A percentile compares a stretch with the other conserved stretches of the same genome.
Conservation (phyloP, 805 yeast genomes). For the Starmera amethionina region DNA sequence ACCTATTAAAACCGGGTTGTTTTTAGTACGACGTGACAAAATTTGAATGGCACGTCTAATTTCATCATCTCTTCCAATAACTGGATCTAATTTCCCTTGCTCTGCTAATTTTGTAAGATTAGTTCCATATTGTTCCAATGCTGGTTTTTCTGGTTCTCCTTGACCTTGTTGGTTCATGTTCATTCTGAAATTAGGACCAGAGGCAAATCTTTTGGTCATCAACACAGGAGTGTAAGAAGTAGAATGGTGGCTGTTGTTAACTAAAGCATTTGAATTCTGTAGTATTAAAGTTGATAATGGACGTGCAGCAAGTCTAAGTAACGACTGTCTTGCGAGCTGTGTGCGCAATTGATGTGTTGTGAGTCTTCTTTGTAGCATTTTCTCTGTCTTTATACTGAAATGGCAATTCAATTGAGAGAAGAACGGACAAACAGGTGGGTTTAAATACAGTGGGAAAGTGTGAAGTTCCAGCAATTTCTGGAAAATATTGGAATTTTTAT, state of each 20-base stretch:
- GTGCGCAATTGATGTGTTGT: slow-evolving; percentile 8
- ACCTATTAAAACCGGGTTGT: slow-evolving; percentile 92
- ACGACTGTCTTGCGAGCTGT: slow-evolving; percentile 41
- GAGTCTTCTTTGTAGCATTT: too few relatives aligned
- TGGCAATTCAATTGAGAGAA: too few relatives aligned
- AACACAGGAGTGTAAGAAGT: neutral
- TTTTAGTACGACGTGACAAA: slow-evolving; percentile 84
- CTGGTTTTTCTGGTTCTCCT: slow-evolving; percentile 51
- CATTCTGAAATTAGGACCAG: slow-evolving; percentile 16
- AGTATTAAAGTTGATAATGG: neutral
- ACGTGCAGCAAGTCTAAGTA: too few relatives aligned
- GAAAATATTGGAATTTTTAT: too few relatives aligned
- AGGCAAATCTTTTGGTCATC: slow-evolving; percentile 8
- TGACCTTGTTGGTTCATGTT: slow-evolving; percentile 34
- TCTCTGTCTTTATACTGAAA: too few relatives aligned
- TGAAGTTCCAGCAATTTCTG: too few relatives aligned
- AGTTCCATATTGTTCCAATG: slow-evolving; percentile 76
- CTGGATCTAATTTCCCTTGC: slow-evolving; percentile 91
- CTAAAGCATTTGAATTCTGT: slow-evolving; percentile 7
- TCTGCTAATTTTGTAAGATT: slow-evolving; percentile 81
- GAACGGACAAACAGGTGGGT: too few relatives aligned
- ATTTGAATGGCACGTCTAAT: slow-evolving; percentile 89
- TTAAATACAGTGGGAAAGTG: too few relatives aligned
- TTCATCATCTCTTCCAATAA: slow-evolving; percentile 94
- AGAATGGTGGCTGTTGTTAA: neutral